Evolutionary conservation across 2,329 filamentous ascomycete genomes (phyloP).

Genomic region (Thyridium curvatum): DNA sequence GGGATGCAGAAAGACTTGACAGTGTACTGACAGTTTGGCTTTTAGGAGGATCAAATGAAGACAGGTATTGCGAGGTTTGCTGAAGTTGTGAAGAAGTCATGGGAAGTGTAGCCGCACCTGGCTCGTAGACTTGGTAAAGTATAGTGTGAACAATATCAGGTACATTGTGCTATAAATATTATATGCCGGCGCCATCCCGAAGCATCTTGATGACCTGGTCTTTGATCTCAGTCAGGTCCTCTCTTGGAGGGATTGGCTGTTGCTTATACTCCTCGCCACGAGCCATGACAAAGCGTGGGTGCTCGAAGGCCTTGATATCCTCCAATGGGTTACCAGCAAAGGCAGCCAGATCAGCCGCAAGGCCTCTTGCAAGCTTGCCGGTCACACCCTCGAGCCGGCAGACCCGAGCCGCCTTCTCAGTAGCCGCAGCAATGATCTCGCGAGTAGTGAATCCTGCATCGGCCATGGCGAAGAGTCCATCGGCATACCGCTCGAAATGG

Average conservation of each 20-base stretch:
- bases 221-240: conserved; percentile 4
- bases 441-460: conserved; percentile 7
- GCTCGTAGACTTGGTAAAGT: too few relatives aligned
- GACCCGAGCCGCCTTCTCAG: conserved; percentile 5
- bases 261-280: conserved; percentile 3
- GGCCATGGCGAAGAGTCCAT: conserved; percentile 5
- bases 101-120: background rate
- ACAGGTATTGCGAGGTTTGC: conserved; percentile 7
- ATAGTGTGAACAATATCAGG: too few relatives aligned
- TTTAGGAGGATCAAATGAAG: conserved; percentile 10
- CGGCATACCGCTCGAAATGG: conserved; percentile 9
- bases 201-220: conserved; percentile 5
- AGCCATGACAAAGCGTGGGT: conserved; percentile 6
- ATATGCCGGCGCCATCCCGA: conserved; percentile 2
- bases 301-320: conserved; percentile 1
- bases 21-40: background rate
- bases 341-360: conserved; percentile 6
- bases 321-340: conserved; percentile 7
- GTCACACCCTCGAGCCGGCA: conserved; percentile 7
- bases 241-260: background rate
- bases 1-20: too few relatives aligned
- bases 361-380: conserved; percentile 4
- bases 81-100: conserved; percentile 4
- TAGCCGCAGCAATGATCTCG: conserved; percentile 6
- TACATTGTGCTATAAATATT: background rate